Base-by-base conservation (phyloP, 208 protist species). In the Balamuthia mandrillaris region DNA sequence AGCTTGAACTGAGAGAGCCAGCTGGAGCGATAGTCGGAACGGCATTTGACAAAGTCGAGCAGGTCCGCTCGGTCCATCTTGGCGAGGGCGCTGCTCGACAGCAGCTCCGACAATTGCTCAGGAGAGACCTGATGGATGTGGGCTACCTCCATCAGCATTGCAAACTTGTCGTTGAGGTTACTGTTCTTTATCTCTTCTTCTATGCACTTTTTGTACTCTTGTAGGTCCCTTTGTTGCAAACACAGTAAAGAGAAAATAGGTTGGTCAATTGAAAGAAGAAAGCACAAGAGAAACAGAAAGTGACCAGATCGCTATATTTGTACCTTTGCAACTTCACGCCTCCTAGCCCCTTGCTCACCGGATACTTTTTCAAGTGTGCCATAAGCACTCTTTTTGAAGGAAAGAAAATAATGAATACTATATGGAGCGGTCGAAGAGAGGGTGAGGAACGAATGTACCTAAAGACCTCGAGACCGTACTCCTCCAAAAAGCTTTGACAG, bases 291-390 rank as follows among this genome's bases (percentile, higher is more conserved):
- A 14, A 54, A 54, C 16, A 18, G 14, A 18, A 54, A 54, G 47
- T 21, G 47, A 14, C 47, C 14, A 14, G 47, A 54, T 24, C 31
- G 3, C 16, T 12, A n/a, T n/a, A n/a, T n/a, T 9, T 1, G 37
- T 77, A 77, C 66, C 70, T 39, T 21, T 79, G 51, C 16, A 79
- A 47, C 24, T 79, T 79, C 70, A 79, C 58, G 29, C 70, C 70
- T 24, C 70, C 70, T 47, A 79, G 51, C 27, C 70, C 70, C 33
- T 79, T 39, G 27, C 42, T 79, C 31, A 79, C 70, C 16, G 42
- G 33, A 47, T 45, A 79, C 45, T 79, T 79, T 2, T 35, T 1
- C 44, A 79, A 79, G 49, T 79, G 70, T 6, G 51, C 70, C 44
- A 79, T 39, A 3, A 79, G 49, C 16, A 58, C 2, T 18, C 70